Conservation (phyloP, 2,329 filamentous ascomycete genomes). For the Talaromyces atroroseus region DNA sequence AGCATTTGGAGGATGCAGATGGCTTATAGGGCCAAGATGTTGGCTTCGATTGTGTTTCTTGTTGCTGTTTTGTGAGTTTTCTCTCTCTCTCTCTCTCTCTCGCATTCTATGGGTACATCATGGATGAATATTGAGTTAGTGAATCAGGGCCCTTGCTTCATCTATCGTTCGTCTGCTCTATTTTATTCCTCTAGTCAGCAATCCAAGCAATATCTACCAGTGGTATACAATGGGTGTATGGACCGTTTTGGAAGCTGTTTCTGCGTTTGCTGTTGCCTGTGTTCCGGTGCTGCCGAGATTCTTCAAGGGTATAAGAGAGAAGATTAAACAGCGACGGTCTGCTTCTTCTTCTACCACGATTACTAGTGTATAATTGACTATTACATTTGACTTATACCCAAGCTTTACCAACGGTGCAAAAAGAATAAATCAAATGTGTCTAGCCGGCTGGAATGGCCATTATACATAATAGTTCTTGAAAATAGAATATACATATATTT, state of each 20-base stretch:
- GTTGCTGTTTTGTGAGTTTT: conserved; percentile 3
- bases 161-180: background rate
- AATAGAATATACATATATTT: no score
- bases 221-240: background rate
- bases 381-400: no score
- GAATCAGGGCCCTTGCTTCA: background rate
- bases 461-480: no score
- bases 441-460: no score
- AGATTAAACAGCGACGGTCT: no score
- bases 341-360: background rate
- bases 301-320: background rate
- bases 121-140: background rate
- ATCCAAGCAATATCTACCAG: background rate
- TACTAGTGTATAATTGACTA: conserved; percentile 1
- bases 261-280: background rate
- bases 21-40: background rate
- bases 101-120: no score
- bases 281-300: conserved; percentile 1
- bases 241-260: background rate
- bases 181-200: background rate
- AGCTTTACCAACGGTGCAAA: no score
- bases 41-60: background rate
- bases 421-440: no score
- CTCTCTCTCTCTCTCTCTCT: no score
- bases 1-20: conserved; percentile 4